A percentile compares a stretch with the other conserved stretches of the same genome.
phyloP scores from a whole-genome alignment of 108 stramenopile genomes.

The Poteriospumella lacustris region DNA sequence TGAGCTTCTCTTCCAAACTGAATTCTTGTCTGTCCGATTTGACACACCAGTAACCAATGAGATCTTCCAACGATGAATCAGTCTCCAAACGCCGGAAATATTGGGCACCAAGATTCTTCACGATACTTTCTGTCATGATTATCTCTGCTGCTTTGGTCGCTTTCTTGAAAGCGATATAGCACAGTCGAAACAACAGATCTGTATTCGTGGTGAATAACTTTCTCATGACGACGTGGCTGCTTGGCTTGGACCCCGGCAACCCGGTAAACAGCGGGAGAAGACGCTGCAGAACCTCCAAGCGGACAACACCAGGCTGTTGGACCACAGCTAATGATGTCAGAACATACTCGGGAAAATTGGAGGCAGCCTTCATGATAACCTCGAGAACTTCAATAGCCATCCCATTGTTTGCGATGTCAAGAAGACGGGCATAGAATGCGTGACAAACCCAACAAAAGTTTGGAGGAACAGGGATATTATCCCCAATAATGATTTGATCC shows the following conservation, averaged over 20 bases:
- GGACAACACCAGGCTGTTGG: background rate
- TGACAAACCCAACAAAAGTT: constrained; percentile 18
- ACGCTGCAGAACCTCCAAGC: background rate
- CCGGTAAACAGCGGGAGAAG: constrained; percentile 16
- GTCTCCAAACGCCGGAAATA: background rate
- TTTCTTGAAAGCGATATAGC: background rate
- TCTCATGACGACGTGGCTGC: background rate
- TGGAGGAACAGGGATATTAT: background rate
- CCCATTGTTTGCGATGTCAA: constrained; percentile 20
- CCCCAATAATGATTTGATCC: background rate
- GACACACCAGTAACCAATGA: constrained; percentile 23
- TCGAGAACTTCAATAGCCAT: constrained; percentile 11
- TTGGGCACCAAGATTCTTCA: background rate
- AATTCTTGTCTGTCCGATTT: background rate
- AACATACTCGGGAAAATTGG: constrained; percentile 13
- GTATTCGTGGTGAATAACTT: background rate
- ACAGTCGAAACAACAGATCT: constrained; percentile 19
- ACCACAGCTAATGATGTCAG: background rate
- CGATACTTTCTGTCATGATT: background rate
- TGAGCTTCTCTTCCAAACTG: constrained; percentile 22
- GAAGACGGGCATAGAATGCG: background rate
- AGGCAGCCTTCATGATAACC: background rate
- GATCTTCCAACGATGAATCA: background rate
- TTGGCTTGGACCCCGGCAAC: background rate
- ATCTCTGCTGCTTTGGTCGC: constrained; percentile 7